These are phyloP conservation scores for Talaromyces sp. DNA, from an alignment of 2,329 filamentous ascomycete genomes.

Conservation along the genomic window DNA sequence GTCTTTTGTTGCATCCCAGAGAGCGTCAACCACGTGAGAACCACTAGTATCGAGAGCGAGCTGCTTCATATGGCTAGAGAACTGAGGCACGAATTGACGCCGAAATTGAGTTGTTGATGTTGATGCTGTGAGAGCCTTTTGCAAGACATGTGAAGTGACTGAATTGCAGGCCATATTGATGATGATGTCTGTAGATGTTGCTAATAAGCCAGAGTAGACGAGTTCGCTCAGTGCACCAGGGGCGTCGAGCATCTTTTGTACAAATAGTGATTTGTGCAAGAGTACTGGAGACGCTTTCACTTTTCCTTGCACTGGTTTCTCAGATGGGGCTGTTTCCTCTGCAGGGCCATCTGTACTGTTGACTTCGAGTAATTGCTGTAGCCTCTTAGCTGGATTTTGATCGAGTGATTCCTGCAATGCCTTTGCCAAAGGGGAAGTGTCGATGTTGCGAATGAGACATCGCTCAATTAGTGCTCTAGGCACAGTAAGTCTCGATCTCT, in stretches of 20 bases:
- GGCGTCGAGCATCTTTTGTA: conserved; percentile 72
- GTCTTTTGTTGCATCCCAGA: conserved; percentile 62
- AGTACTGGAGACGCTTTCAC: conserved; percentile 48
- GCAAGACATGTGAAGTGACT: conserved; percentile 60
- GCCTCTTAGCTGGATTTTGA: conserved; percentile 47
- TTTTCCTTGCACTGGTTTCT: conserved; percentile 27
- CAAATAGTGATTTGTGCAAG: conserved; percentile 78
- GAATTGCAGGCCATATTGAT: conserved; percentile 64
- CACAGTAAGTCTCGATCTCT: conserved; percentile 72
- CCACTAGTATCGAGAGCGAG: conserved; percentile 60
- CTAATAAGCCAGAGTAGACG: conserved; percentile 68
- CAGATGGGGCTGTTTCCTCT: conserved; percentile 38
- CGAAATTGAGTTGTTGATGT: conserved; percentile 55
- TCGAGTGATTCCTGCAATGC: conserved; percentile 58
- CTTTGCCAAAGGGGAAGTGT: conserved; percentile 54
- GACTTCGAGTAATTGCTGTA: conserved; percentile 60
- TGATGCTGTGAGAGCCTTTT: conserved; percentile 57
- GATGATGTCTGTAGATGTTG: conserved; percentile 55
- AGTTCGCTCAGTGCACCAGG: conserved; percentile 66
- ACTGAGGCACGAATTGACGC: conserved; percentile 61
- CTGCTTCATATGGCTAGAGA: conserved; percentile 59
- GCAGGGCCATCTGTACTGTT: conserved; percentile 50
- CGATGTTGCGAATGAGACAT: conserved; percentile 64
- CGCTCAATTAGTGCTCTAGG: conserved; percentile 80
- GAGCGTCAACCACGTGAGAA: conserved; percentile 64